Percentiles rank a stretch among this genome's conserved stretches.
Conservation (phyloP, 1,284 basidiomycete genomes). For the Ganoderma sp. region DNA sequence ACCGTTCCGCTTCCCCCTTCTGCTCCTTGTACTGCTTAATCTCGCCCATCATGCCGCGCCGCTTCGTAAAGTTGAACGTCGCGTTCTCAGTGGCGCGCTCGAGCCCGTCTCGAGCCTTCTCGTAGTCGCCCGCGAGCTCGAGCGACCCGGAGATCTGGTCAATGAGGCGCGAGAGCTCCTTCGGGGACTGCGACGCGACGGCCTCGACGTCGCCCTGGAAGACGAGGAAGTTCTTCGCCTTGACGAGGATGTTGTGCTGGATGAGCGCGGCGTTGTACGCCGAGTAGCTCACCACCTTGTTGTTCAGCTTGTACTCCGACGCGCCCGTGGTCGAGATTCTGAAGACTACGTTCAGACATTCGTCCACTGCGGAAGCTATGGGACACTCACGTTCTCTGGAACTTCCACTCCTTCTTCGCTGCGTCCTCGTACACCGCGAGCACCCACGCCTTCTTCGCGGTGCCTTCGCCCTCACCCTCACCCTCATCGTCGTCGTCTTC, state of each 20-base stretch:
- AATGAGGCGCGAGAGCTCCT: constrained; percentile 88
- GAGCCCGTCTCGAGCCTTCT: constrained; percentile 85
- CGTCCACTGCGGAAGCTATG: background rate
- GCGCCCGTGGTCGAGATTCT: constrained; percentile 87
- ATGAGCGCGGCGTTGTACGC: constrained; percentile 87
- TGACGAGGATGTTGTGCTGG: constrained; percentile 94
- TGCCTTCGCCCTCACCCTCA: constrained; percentile 70
- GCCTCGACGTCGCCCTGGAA: constrained; percentile 99
- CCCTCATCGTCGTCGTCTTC: constrained; percentile 55
- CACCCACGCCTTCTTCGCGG: constrained; percentile 93
- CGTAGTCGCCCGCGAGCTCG: constrained; percentile 89
- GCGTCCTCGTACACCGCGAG: constrained; percentile 88
- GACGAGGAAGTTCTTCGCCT: constrained; percentile 99
- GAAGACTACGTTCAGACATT: background rate
- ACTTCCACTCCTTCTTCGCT: constrained; percentile 83
- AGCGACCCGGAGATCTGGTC: constrained; percentile 96
- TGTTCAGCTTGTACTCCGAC: constrained; percentile 89
- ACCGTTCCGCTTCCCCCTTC: constrained; percentile 91
- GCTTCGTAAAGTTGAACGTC: constrained; percentile 92
- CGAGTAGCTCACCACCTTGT: constrained; percentile 78
- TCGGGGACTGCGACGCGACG: constrained; percentile 93
- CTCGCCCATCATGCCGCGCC: constrained; percentile 92
- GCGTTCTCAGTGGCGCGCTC: constrained; percentile 93
- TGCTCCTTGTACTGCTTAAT: constrained; percentile 98
- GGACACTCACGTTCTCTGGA: constrained; percentile 85